Evolutionary conservation across 1,284 basidiomycete species (phyloP).

Genomic region (Trametes versicolor): DNA sequence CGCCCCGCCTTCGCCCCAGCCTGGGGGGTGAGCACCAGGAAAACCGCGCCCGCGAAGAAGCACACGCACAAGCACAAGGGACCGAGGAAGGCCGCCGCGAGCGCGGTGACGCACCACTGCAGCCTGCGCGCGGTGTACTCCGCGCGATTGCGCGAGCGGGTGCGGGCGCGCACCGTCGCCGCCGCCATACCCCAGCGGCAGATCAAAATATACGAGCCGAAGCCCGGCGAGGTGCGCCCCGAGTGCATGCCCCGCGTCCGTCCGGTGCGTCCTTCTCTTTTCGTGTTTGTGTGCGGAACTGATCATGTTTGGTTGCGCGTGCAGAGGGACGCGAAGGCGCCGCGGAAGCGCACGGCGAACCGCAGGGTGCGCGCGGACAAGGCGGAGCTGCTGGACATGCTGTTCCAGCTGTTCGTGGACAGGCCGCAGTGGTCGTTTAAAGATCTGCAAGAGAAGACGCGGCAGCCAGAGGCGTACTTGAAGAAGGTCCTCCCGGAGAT

Average conservation of each 20-base stretch:
- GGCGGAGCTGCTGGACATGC: constrained; percentile 86
- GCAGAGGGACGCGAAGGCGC: constrained; percentile 64
- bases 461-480: constrained; percentile 92
- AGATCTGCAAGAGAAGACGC: constrained; percentile 78
- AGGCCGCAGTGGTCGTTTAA: constrained; percentile 87
- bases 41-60: neutral
- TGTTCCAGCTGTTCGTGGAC: constrained; percentile 84
- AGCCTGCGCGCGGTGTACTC: constrained; percentile 70
- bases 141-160: constrained; percentile 67
- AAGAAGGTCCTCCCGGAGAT: constrained; percentile 88
- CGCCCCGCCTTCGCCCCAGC: neutral
- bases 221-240: constrained; percentile 39
- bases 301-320: constrained; percentile 5
- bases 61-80: constrained; percentile 49
- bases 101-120: constrained; percentile 78
- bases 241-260: no score
- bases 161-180: constrained; percentile 66
- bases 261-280: constrained; percentile 51
- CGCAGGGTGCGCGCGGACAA: constrained; percentile 89
- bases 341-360: constrained; percentile 70
- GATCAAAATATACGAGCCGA: constrained; percentile 46
- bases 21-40: neutral
- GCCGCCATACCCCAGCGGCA: constrained; percentile 69
- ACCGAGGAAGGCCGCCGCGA: constrained; percentile 72
- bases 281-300: neutral